A percentile compares a stretch with the other conserved stretches of the same genome.
Conservation (phyloP, 345 rosid species). For the Erysimum cheiranthoides region DNA sequence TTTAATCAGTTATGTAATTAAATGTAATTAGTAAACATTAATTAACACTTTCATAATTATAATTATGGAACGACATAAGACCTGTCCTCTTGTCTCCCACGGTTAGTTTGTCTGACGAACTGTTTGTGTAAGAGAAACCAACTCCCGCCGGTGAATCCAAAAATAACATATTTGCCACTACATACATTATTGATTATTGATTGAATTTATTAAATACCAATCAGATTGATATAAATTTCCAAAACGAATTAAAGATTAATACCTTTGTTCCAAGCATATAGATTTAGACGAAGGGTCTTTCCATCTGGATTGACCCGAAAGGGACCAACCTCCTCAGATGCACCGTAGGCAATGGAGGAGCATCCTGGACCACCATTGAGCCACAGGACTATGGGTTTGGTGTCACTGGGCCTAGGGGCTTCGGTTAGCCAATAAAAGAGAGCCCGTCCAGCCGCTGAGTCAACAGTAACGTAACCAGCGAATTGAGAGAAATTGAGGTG, state of each 20-base stretch:
- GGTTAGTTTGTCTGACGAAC: constrained; percentile 54
- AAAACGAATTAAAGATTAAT: background rate
- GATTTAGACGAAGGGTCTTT: constrained; percentile 55
- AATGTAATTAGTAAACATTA: background rate
- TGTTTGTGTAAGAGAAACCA: constrained; percentile 83
- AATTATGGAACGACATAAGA: constrained; percentile 18
- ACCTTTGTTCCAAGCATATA: constrained; percentile 86
- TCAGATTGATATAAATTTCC: background rate
- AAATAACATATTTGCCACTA: constrained; percentile 82
- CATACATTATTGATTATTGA: constrained; percentile 1
- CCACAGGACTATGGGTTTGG: constrained; percentile 72
- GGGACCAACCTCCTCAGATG: constrained; percentile 94
- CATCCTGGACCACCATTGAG: constrained; percentile 97
- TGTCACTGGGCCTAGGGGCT: constrained; percentile 48
- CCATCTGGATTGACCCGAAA: constrained; percentile 72
- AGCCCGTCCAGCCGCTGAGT: constrained; percentile 59
- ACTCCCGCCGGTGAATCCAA: constrained; percentile 94
- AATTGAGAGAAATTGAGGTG: constrained; percentile 71
- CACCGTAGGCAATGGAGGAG: constrained; percentile 86
- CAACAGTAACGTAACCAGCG: constrained; percentile 78
- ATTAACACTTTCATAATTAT: background rate
- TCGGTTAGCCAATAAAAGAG: constrained; percentile 80
- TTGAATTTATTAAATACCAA: background rate
- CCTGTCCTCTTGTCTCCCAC: constrained; percentile 91
- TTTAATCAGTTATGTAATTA: background rate